A percentile compares a stretch with the other conserved stretches of the same genome.
phyloP scores from a whole-genome alignment of 805 yeast species.

The Lipomyces orientalis region DNA sequence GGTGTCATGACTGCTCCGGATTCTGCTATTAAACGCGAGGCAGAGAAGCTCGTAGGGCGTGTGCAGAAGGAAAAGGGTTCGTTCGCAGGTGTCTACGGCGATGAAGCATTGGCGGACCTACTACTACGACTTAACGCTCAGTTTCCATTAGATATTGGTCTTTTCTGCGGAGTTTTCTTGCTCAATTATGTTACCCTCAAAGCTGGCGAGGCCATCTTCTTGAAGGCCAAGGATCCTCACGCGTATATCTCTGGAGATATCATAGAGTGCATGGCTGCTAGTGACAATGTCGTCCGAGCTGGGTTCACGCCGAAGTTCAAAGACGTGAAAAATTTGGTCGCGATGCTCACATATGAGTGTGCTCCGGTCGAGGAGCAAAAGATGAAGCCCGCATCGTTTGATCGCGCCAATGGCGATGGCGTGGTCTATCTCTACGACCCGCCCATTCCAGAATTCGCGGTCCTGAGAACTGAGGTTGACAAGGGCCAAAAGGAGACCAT shows the following conservation, averaged over 20 bases:
- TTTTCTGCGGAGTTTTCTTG: slow-evolving; percentile 89
- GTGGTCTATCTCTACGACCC: slow-evolving; percentile 72
- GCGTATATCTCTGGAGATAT: slow-evolving; percentile 97
- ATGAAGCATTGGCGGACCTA: slow-evolving; percentile 66
- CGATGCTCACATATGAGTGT: slow-evolving; percentile 86
- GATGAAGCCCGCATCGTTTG: slow-evolving; percentile 68
- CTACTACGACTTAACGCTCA: slow-evolving; percentile 80
- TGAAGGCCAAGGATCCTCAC: slow-evolving; percentile 97
- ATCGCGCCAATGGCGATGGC: slow-evolving; percentile 48
- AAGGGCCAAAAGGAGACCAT: slow-evolving; percentile 58
- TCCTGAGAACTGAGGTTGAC: slow-evolving; percentile 76
- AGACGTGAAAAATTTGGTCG: slow-evolving; percentile 88
- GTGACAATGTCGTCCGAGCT: slow-evolving; percentile 96
- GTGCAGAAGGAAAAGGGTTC: slow-evolving; percentile 64
- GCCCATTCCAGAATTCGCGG: slow-evolving; percentile 94
- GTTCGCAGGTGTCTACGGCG: slow-evolving; percentile 55
- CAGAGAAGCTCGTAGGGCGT: slow-evolving; percentile 68
- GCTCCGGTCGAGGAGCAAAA: slow-evolving; percentile 92
- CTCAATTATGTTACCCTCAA: slow-evolving; percentile 83
- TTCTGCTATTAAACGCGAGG: slow-evolving; percentile 56
- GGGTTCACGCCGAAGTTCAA: slow-evolving; percentile 99
- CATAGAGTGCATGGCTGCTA: slow-evolving; percentile 99
- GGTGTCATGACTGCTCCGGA: slow-evolving; percentile 85
- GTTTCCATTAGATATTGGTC: slow-evolving; percentile 91
- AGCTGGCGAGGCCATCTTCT: slow-evolving; percentile 94